phyloP scores from a whole-genome alignment of 305 asterid species.

The Fraxinus platypoda region DNA sequence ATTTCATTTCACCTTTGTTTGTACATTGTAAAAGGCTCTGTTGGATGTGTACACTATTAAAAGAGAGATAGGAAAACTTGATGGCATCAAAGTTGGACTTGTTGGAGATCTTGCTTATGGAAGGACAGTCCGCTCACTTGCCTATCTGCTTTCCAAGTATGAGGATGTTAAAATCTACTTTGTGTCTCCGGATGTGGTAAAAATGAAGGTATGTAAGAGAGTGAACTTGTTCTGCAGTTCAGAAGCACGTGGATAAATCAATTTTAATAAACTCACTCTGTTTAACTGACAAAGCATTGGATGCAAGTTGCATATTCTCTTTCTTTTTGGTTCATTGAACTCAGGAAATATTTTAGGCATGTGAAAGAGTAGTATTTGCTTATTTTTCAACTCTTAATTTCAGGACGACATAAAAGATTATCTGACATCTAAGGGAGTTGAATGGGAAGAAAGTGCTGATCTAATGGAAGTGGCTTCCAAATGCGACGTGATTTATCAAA shows the following conservation, averaged over 20 bases:
- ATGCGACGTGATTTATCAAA: conserved; percentile 80
- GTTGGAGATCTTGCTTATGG: conserved; percentile 97
- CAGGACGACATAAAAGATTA: conserved; percentile 90
- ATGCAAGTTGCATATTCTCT: not conserved
- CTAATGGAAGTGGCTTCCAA: conserved; percentile 79
- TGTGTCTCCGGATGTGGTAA: not conserved
- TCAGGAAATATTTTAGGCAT: not conserved
- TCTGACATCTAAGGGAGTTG: conserved; percentile 66
- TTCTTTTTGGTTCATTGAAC: not conserved
- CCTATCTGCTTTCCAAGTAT: conserved; percentile 76
- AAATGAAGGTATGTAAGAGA: not conserved
- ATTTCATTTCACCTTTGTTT: not conserved
- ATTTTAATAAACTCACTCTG: not conserved
- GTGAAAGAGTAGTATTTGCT: not conserved
- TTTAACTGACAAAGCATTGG: not conserved
- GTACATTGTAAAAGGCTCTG: conserved; percentile 58
- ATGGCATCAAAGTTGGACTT: conserved; percentile 84
- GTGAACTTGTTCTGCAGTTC: not conserved
- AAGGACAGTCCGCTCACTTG: conserved; percentile 93
- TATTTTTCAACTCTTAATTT: conserved; percentile 9
- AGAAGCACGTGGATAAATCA: not conserved
- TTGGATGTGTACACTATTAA: conserved; percentile 80
- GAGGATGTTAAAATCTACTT: conserved; percentile 57
- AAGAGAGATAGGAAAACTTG: conserved; percentile 84
- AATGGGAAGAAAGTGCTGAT: conserved; percentile 88